phyloP scores from a whole-genome alignment of 257 asterid genomes.

The Solanum peruvianum region DNA sequence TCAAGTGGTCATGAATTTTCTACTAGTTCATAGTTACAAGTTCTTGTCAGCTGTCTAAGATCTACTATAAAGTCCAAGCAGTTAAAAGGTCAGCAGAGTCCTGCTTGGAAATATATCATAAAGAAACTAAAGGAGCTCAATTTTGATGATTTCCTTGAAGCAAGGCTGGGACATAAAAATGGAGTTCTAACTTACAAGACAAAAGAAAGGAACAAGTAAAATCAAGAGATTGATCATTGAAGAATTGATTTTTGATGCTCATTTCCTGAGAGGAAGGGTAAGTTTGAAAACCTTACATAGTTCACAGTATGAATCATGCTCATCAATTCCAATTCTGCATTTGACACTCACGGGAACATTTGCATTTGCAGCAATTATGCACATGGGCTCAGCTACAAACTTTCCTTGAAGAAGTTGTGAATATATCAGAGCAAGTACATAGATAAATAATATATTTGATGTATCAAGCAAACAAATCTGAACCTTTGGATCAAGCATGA shows the following conservation, averaged over 20 bases:
- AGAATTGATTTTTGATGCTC: not conserved
- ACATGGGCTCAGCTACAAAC: constrained; percentile 96
- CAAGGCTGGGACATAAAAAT: not conserved
- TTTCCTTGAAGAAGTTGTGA: constrained; percentile 47
- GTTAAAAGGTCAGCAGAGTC: no score
- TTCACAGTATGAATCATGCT: constrained; percentile 77
- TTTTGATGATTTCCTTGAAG: no score
- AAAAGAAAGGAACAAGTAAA: not conserved
- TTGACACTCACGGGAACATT: constrained; percentile 88
- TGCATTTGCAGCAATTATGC: constrained; percentile 74
- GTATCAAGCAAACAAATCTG: constrained; percentile 7
- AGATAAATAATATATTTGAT: not conserved
- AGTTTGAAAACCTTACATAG: constrained; percentile 54
- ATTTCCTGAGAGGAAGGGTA: not conserved
- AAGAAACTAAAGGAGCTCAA: no score
- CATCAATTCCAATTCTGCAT: constrained; percentile 91
- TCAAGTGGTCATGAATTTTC: no score
- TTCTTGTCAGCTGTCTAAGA: no score
- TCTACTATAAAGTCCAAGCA: no score
- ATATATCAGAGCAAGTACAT: constrained; percentile 24
- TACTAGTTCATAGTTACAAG: no score
- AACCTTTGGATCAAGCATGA: constrained; percentile 96
- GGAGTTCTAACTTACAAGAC: not conserved
- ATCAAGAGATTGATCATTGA: not conserved
- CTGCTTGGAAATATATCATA: no score